Evolutionary conservation across 192 early-diverging fungal genomes (phyloP).

Genomic region (Backusella psychrophila): DNA sequence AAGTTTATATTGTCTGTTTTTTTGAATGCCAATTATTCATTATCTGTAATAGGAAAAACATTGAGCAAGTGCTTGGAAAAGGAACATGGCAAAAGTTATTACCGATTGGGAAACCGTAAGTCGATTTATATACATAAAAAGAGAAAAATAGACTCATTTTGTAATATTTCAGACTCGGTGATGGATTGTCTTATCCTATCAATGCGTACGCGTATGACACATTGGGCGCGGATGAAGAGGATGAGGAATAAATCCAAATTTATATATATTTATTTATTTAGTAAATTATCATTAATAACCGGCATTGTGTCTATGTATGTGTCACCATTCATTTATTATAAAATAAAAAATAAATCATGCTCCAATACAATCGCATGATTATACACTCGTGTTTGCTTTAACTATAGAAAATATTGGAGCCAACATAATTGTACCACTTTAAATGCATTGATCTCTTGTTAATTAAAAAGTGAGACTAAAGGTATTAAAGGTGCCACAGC

Average conservation of each 20-base stretch:
- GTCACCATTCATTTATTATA: background rate
- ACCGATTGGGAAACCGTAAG: slow-evolving; percentile 33
- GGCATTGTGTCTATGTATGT: background rate
- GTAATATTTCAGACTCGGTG: slow-evolving; percentile 19
- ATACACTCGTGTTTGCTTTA: background rate
- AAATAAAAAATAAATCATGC: background rate
- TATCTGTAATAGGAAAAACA: slow-evolving; percentile 20
- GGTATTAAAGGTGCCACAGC: background rate
- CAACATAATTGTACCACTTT: background rate
- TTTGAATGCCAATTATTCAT: background rate
- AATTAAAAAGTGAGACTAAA: background rate
- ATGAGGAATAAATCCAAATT: background rate
- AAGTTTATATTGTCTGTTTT: background rate
- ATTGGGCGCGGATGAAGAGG: slow-evolving; percentile 29
- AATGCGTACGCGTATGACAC: slow-evolving; percentile 34
- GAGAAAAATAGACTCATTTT: background rate
- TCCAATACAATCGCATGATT: background rate
- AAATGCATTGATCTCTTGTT: background rate
- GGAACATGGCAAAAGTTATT: slow-evolving; percentile 19
- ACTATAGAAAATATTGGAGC: too few species aligned
- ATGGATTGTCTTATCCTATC: slow-evolving; percentile 29
- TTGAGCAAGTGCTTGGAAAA: slow-evolving; percentile 31
- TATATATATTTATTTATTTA: background rate
- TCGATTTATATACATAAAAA: background rate
- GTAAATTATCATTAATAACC: background rate